Evolutionary conservation across 2,329 filamentous ascomycete genomes (phyloP).

Genomic region (Xylariomycetidae sp.): DNA sequence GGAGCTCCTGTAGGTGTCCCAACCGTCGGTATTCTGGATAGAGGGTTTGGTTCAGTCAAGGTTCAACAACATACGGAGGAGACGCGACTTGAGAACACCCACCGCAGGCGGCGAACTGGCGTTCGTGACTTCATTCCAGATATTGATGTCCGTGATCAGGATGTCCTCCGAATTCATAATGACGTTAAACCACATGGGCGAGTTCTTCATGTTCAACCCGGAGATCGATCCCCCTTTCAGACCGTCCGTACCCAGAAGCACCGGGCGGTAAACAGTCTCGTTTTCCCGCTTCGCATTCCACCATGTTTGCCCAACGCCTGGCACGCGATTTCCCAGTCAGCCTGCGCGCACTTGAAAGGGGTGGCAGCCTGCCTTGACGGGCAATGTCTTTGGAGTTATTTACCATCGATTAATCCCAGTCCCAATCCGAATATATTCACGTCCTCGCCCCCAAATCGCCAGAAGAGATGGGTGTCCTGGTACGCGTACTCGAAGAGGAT

Average conservation of each 20-base stretch:
- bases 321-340: too few species aligned
- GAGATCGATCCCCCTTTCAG: conserved; percentile 51
- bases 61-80: too few species aligned
- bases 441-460: conserved; percentile 61
- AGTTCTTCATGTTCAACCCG: conserved; percentile 54
- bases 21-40: conserved; percentile 61
- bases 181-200: conserved; percentile 54
- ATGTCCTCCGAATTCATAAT: conserved; percentile 58
- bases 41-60: too few species aligned
- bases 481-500: conserved; percentile 58
- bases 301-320: conserved; percentile 54
- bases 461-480: conserved; percentile 64
- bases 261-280: conserved; percentile 54
- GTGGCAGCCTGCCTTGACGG: too few species aligned
- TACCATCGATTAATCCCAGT: conserved; percentile 25
- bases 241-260: conserved; percentile 56
- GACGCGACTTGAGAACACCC: too few species aligned
- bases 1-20: conserved; percentile 55
- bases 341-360: too few species aligned
- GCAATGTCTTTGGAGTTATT: too few species aligned
- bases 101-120: conserved; percentile 32
- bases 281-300: conserved; percentile 57
- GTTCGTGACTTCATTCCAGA: conserved; percentile 27
- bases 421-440: conserved; percentile 57
- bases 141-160: conserved; percentile 57